These are phyloP conservation scores for Aspergillus incahuasiensis DNA, from an alignment of 495 filamentous ascomycete species.

Conservation along the genomic window DNA sequence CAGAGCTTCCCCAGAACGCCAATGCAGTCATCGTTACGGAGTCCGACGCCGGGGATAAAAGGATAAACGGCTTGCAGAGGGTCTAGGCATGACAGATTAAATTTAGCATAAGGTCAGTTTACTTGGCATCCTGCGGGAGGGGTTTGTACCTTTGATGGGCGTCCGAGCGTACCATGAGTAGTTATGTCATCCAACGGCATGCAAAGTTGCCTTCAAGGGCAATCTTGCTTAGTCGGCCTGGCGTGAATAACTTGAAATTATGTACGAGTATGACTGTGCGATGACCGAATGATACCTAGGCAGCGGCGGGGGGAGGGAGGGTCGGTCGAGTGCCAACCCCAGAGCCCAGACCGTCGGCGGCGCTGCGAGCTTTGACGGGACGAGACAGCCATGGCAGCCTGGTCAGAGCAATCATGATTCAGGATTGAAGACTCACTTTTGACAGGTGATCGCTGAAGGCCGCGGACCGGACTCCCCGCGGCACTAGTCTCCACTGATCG, in stretches of 20 bases:
- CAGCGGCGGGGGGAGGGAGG: conserved; percentile 7
- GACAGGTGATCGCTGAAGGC: conserved; percentile 19
- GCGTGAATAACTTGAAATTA: conserved; percentile 10
- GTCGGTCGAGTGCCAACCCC: background rate
- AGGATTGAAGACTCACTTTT: conserved; percentile 5
- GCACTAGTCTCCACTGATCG: conserved; percentile 8
- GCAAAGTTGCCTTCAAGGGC: background rate
- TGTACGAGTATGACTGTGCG: background rate
- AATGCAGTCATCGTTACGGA: background rate
- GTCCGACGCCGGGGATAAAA: background rate
- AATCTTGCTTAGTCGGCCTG: conserved; percentile 10
- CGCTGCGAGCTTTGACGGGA: background rate
- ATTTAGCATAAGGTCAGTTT: conserved; percentile 1
- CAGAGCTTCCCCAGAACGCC: conserved; percentile 4
- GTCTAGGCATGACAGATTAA: background rate
- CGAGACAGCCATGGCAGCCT: background rate
- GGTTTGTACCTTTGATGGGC: conserved; percentile 2
- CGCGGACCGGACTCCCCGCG: conserved; percentile 20
- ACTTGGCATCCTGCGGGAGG: background rate
- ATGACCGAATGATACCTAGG: background rate
- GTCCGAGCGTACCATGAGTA: conserved; percentile 1
- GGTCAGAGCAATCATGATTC: conserved; percentile 1
- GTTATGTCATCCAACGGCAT: too few species aligned
- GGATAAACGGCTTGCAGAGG: background rate
- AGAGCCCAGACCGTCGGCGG: background rate